phyloP scores from a whole-genome alignment of 257 asterid species.

The Solanum bulbocastanum region DNA sequence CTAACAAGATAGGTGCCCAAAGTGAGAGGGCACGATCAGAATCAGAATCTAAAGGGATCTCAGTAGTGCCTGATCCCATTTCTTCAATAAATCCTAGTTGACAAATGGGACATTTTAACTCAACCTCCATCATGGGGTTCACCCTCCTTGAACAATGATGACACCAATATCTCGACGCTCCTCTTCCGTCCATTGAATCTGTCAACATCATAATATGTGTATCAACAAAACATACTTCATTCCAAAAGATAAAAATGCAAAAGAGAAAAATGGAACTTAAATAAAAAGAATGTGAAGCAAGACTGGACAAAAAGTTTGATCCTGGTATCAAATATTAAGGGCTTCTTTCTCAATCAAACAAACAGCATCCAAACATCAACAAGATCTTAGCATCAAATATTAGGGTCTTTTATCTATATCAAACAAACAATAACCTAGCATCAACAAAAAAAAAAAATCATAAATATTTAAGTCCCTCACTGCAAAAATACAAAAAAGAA shows the following conservation, averaged over 20 bases:
- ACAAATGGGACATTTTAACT: conserved; percentile 69
- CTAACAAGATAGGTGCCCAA: conserved; percentile 81
- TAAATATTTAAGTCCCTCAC: neutral
- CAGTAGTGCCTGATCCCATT: conserved; percentile 24
- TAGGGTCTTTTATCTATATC: neutral
- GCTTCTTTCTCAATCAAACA: neutral
- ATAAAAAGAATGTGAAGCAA: neutral
- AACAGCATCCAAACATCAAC: neutral
- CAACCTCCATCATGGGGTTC: conserved; percentile 48
- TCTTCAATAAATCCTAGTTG: conserved; percentile 73
- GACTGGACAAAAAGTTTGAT: neutral
- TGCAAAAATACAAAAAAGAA: neutral
- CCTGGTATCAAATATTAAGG: neutral
- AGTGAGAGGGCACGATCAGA: conserved; percentile 57
- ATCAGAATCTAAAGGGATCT: conserved; percentile 33
- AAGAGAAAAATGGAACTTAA: neutral
- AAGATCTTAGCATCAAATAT: neutral
- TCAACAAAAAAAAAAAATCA: neutral
- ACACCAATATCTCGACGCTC: conserved; percentile 56
- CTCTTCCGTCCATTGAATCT: conserved; percentile 44
- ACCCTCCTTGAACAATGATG: conserved; percentile 61
- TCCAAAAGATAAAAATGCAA: neutral
- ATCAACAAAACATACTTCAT: neutral
- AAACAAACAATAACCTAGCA: neutral
- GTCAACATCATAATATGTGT: neutral